These are phyloP conservation scores for Cyberlindnera xishuangbannaensis DNA, from an alignment of 805 yeast genomes.

Conservation along the genomic window DNA sequence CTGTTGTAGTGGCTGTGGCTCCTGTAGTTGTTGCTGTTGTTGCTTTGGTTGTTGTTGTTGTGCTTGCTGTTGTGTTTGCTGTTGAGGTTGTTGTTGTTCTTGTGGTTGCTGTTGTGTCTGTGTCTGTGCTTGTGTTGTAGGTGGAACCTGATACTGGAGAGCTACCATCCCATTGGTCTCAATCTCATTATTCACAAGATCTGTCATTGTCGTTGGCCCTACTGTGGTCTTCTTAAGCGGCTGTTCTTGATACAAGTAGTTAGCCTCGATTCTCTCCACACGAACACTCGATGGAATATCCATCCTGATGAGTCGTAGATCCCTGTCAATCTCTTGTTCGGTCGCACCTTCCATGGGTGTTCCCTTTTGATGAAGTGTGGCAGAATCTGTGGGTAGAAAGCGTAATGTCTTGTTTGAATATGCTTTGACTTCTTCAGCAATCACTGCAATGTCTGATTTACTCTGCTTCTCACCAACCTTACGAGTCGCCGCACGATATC, in stretches of 20 bases:
- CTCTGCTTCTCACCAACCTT: constrained; percentile 18
- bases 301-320: constrained; percentile 11
- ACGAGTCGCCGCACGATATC: constrained; percentile 15
- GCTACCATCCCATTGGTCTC: constrained; percentile 16
- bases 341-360: constrained; percentile 10
- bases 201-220: constrained; percentile 24
- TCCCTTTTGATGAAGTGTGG: constrained; percentile 1
- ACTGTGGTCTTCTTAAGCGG: constrained; percentile 10
- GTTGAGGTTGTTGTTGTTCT: constrained; percentile 8
- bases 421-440: constrained; percentile 11
- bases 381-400: background rate
- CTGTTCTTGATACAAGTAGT: constrained; percentile 18
- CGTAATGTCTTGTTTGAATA: constrained; percentile 1
- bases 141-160: constrained; percentile 7
- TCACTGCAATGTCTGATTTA: constrained; percentile 11
- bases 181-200: constrained; percentile 22
- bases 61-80: constrained; percentile 8
- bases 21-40: constrained; percentile 3
- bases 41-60: constrained; percentile 10
- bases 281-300: constrained; percentile 3
- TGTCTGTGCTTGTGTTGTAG: constrained; percentile 1
- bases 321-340: constrained; percentile 15
- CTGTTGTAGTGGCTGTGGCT: constrained; percentile 5
- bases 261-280: constrained; percentile 18
- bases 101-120: constrained; percentile 10